A percentile compares a stretch with the other conserved stretches of the same genome.
Evolutionary conservation across 306 rosid genomes (phyloP).

Genomic region (Quercus rubra): DNA sequence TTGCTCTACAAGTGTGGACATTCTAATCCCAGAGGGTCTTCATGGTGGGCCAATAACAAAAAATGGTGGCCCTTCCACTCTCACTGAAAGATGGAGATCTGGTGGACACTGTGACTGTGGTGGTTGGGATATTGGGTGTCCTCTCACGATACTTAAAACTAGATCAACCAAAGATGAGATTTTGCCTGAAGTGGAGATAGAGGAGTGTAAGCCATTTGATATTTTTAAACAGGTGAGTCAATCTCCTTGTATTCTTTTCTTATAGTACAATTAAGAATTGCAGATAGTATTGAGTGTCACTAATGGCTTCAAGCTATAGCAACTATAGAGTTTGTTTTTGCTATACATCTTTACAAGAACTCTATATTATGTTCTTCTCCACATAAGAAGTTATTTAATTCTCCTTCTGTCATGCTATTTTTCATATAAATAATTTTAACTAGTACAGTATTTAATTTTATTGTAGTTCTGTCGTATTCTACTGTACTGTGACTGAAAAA

Average conservation of each 20-base stretch:
- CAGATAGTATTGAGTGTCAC: not conserved
- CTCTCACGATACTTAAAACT: slow-evolving; percentile 67
- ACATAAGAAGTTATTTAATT: not conserved
- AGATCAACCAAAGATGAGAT: slow-evolving; percentile 35
- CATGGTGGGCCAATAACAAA: slow-evolving; percentile 87
- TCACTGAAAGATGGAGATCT: slow-evolving; percentile 87
- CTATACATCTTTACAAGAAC: not conserved
- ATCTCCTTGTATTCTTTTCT: not conserved
- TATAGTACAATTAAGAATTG: not conserved
- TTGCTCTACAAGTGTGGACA: slow-evolving; percentile 61
- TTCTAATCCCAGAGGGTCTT: slow-evolving; percentile 83
- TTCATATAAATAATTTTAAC: not conserved
- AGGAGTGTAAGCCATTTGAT: slow-evolving; percentile 64
- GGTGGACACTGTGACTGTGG: slow-evolving; percentile 92
- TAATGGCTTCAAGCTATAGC: not conserved
- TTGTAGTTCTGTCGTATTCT: not conserved
- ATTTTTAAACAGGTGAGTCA: slow-evolving; percentile 56
- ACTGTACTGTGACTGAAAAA: not conserved
- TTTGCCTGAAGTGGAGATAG: slow-evolving; percentile 36
- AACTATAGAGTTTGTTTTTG: not conserved
- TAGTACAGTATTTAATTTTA: not conserved
- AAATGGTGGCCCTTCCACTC: slow-evolving; percentile 79
- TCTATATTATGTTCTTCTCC: not conserved
- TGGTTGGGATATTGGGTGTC: slow-evolving; percentile 99
- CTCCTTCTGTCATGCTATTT: slow-evolving; percentile 6